Evolutionary conservation across 768 basidiomycete genomes (phyloP), one percentile per base, ranked within the genome.

Genomic region (Mrakia blollopis): DNA sequence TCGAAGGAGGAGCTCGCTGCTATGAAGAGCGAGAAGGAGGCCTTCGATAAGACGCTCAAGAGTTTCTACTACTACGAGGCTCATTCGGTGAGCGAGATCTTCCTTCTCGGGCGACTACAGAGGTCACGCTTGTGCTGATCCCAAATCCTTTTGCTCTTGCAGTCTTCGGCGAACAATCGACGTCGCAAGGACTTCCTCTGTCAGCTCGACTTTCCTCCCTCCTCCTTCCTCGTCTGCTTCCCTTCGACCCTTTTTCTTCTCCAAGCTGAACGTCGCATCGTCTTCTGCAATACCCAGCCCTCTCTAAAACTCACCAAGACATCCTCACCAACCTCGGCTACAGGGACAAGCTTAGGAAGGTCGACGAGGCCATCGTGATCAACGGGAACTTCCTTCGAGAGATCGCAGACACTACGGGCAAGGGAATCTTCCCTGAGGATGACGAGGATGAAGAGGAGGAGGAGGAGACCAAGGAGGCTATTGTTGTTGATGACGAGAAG

Each of bases 371-470:
- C 13, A 95, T 97, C 79, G 83, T 88, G 70, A 88, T 85, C 71
- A 97, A 96, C 80, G 90, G 92, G 1, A 85, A 90, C 62, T 94
- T 98, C 82, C 82, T 96, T 76, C 85, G 87, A 5, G 85, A 87
- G 78, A 90, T 96, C 79, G 89, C 92, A 21, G 87, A 91, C 83
- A 91, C 93, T 0, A 90, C 96, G 37, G 95, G 94, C 80, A 79
- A 79, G 28, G 81, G 81, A 35, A 80, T 83, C 80, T 73, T 82
- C 23, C 81, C 81, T 10, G 79, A 80, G 6, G 77, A 65, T 28
- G 67, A 37, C 1, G 84, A 82, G 4, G 80, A 81, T 28, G 65
- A 67, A 2, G n/a, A n/a, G 23, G 65, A 68, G 1, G 84, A 80
- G 6, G 85, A 83, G 0, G 85, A 79, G 71, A 60, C 81, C 79